Evolutionary conservation across 2,329 filamentous ascomycete genomes (phyloP).

Genomic region (Bipolaris cookei): DNA sequence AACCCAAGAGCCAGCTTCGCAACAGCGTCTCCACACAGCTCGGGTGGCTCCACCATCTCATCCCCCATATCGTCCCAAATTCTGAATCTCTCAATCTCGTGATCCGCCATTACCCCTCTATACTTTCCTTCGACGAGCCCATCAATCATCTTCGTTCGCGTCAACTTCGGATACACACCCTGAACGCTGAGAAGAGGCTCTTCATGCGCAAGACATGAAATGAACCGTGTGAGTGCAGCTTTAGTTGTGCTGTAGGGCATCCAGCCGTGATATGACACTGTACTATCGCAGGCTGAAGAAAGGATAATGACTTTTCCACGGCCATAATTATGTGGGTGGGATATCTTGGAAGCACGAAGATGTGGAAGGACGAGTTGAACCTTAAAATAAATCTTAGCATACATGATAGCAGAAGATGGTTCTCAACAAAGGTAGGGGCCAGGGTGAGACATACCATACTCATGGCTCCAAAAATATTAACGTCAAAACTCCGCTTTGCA

Average conservation of each 20-base stretch:
- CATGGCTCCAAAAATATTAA: constrained; percentile 37
- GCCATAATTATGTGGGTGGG: constrained; percentile 25
- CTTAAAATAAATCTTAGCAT: constrained; percentile 9
- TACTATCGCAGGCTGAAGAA: constrained; percentile 29
- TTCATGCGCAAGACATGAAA: constrained; percentile 34
- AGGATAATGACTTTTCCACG: constrained; percentile 31
- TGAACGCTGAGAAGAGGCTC: constrained; percentile 30
- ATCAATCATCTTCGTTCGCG: constrained; percentile 35
- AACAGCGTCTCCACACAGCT: constrained; percentile 31
- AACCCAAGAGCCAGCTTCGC: constrained; percentile 32
- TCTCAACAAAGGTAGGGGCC: not conserved
- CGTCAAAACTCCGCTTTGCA: constrained; percentile 27
- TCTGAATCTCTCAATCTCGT: constrained; percentile 36
- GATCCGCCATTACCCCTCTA: constrained; percentile 33
- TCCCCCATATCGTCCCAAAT: constrained; percentile 35
- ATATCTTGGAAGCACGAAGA: constrained; percentile 21
- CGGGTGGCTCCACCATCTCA: constrained; percentile 33
- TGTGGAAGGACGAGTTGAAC: constrained; percentile 28
- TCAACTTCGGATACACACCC: constrained; percentile 36
- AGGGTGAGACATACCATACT: constrained; percentile 24
- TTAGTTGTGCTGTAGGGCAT: constrained; percentile 35
- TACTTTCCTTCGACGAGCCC: constrained; percentile 30
- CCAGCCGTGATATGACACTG: constrained; percentile 34
- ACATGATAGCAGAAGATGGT: not conserved
- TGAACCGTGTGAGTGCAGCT: constrained; percentile 35